Evolutionary conservation across 2,329 filamentous ascomycete genomes (phyloP), one percentile per base, ranked within the genome.

Genomic region (Ophioceras dolichostomum): DNA sequence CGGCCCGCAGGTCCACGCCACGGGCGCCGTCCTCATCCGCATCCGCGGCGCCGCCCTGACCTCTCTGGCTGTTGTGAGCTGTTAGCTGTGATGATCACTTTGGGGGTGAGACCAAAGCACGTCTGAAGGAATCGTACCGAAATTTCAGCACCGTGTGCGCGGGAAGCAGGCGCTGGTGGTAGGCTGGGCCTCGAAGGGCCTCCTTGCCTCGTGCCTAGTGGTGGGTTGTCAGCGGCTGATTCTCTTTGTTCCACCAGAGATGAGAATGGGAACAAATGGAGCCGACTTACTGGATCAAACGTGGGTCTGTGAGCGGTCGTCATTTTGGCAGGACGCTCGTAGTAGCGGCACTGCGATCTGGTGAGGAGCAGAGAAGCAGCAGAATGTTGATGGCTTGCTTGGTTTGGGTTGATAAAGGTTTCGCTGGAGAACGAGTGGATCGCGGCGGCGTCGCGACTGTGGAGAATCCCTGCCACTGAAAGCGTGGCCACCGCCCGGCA

Each of bases 101-200:
- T n/a, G n/a, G n/a, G 32, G 3, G 18, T 47, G 47, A 43, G 26
- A n/a, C n/a, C n/a, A n/a, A n/a, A n/a, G n/a, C n/a, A n/a, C n/a
- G n/a, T n/a, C n/a, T n/a, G n/a, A n/a, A 9, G 12, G 14, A 17
- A 6, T 40, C 66, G 33, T 73, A 79, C 67, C 86, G 76, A 55
- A 80, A 83, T 64, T 98, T 98, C 54, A 98, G 79, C 45, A 85
- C 79, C 10, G 85, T 96, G 59, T 98, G 83, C 22, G 91, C 91
- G 24, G 91, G 89, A 12, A 95, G 79, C 13, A 96, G 81, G 50
- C 91, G 83, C 61, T 96, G 89, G 57, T 98, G 91, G 66, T 95
- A 96, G 49, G 87, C 89, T 35, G 86, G 84, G 34, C 91, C 91
- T 52, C 87, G 82, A 42, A 87, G 81, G 51, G 88, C 86, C 62